phyloP scores from a whole-genome alignment of 2,329 filamentous ascomycete species.

The Xylariaceae sp. region DNA sequence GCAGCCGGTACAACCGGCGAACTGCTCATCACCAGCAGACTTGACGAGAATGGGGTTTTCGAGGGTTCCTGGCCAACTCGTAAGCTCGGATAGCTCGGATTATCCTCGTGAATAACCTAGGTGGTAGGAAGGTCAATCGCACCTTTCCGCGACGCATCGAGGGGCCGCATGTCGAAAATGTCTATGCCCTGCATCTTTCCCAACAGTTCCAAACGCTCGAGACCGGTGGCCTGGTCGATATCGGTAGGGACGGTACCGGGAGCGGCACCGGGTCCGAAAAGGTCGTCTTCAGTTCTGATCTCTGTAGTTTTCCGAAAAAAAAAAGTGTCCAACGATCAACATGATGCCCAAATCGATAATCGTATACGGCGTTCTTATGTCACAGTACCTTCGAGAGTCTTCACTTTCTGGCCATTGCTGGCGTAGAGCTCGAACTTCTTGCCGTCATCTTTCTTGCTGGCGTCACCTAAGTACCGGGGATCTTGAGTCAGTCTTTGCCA shows the following conservation, averaged over 20 bases:
- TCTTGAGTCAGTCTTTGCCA: constrained; percentile 26
- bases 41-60: constrained; percentile 86
- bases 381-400: constrained; percentile 42
- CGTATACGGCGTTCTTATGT: neutral
- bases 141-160: constrained; percentile 87
- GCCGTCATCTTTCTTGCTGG: constrained; percentile 25
- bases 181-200: constrained; percentile 99
- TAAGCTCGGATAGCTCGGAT: constrained; percentile 22
- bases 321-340: constrained; percentile 4
- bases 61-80: constrained; percentile 61
- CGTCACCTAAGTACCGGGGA: constrained; percentile 28
- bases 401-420: constrained; percentile 36
- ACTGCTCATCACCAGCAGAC: constrained; percentile 93
- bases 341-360: constrained; percentile 3
- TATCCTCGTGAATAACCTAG: neutral
- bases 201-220: constrained; percentile 96
- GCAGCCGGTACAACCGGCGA: constrained; percentile 89
- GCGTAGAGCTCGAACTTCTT: constrained; percentile 44
- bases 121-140: constrained; percentile 20
- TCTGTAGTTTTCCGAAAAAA: constrained; percentile 50
- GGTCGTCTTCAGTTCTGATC: constrained; percentile 74
- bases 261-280: constrained; percentile 74
- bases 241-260: constrained; percentile 86
- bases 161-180: constrained; percentile 95
- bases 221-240: constrained; percentile 90